phyloP scores from a whole-genome alignment of 805 yeast genomes.

The Sungouiozyma intestinalis region DNA sequence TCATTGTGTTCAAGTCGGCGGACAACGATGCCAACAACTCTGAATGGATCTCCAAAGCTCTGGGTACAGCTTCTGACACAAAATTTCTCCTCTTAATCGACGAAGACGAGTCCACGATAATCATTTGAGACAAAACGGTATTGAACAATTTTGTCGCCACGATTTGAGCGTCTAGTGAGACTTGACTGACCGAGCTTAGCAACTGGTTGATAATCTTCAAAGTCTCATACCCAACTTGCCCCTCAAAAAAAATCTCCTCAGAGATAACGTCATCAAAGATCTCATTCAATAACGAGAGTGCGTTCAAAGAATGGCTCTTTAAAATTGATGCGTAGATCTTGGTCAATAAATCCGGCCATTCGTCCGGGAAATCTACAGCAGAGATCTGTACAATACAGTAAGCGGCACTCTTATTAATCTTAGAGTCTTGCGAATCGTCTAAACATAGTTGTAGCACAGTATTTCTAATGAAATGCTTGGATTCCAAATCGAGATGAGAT shows the following conservation, averaged over 20 bases:
- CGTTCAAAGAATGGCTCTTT: conserved; percentile 34
- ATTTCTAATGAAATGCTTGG: conserved; percentile 42
- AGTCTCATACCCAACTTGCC: conserved; percentile 51
- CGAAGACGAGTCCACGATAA: conserved; percentile 18
- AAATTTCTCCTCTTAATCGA: conserved; percentile 13
- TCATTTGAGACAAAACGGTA: conserved; percentile 43
- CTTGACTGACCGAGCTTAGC: conserved; percentile 16
- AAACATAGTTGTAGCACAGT: conserved; percentile 37
- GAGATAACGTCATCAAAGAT: conserved; percentile 77
- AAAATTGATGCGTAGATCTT: conserved; percentile 36
- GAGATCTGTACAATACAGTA: conserved; percentile 78
- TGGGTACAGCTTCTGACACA: conserved; percentile 11
- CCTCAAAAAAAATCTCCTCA: conserved; percentile 77
- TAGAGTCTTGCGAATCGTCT: conserved; percentile 40
- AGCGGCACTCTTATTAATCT: conserved; percentile 55
- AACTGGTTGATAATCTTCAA: conserved; percentile 40
- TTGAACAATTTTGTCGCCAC: conserved; percentile 43
- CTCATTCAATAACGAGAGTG: conserved; percentile 55
- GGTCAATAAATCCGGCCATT: conserved; percentile 70
- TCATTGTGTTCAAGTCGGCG: conserved; percentile 2
- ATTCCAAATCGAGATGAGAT: conserved; percentile 39
- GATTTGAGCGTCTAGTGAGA: conserved; percentile 32
- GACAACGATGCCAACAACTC: conserved; percentile 5
- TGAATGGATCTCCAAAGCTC: conserved; percentile 9
- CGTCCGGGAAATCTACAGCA: conserved; percentile 87